Conservation (phyloP, 441 rosid species). For the Melastoma candidum region DNA sequence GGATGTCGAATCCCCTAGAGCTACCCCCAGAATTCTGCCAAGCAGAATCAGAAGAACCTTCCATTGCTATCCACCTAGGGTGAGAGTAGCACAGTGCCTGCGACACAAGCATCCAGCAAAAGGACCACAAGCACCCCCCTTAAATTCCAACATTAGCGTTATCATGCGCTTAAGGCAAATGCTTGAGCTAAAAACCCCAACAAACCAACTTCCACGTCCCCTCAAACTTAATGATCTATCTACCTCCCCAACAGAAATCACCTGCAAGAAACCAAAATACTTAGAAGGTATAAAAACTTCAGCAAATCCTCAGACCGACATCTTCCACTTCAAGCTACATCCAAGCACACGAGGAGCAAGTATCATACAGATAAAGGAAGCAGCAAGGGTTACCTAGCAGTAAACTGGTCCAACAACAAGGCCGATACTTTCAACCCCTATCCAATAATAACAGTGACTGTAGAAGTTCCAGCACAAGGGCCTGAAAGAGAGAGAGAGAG, state of each 20-base stretch:
- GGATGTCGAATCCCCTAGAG: slow-evolving; percentile 49
- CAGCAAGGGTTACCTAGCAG: not conserved
- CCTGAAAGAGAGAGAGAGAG: not conserved
- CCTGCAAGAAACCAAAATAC: no score
- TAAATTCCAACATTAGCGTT: slow-evolving; percentile 35
- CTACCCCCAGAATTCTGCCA: slow-evolving; percentile 42
- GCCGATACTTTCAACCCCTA: not conserved
- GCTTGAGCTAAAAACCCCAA: slow-evolving; percentile 13
- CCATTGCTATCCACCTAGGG: slow-evolving; percentile 61
- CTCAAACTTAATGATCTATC: slow-evolving; percentile 2
- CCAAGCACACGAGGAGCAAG: no score
- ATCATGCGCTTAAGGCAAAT: slow-evolving; percentile 35
- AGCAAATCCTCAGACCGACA: no score
- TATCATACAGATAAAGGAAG: not conserved
- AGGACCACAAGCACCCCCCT: slow-evolving; percentile 25
- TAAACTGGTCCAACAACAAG: not conserved
- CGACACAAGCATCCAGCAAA: slow-evolving; percentile 25
- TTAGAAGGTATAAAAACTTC: no score
- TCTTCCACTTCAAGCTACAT: no score
- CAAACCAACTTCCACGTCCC: slow-evolving; percentile 14
- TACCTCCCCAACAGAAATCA: not conserved
- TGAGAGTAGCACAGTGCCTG: slow-evolving; percentile 35
- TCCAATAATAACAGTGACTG: not conserved
- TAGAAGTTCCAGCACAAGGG: not conserved
- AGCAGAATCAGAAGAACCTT: slow-evolving; percentile 67